phyloP scores from a whole-genome alignment of 2,329 filamentous ascomycete genomes.

The Triangularia setosa region DNA sequence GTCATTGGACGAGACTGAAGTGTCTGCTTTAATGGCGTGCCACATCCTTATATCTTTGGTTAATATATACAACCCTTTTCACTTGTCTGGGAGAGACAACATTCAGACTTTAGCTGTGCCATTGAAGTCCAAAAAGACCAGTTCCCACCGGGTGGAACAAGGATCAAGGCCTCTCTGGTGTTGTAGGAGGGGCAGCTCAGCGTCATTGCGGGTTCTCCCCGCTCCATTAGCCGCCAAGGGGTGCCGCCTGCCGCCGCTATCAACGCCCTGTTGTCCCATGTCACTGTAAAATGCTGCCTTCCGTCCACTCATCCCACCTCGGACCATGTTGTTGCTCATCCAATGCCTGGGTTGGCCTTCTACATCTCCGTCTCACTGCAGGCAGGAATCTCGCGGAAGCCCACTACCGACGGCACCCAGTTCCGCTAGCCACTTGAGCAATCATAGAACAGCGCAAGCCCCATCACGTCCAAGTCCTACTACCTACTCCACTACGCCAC shows the following conservation, averaged over 20 bases:
- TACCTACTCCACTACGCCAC: neutral
- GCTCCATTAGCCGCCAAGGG: neutral
- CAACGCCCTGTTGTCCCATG: neutral
- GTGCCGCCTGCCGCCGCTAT: neutral
- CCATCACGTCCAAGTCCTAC: neutral
- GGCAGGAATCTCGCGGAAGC: neutral
- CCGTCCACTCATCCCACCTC: neutral
- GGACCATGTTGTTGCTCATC: neutral
- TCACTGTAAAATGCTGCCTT: neutral
- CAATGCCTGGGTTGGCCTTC: neutral
- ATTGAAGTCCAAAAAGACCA: neutral
- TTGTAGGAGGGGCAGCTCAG: neutral
- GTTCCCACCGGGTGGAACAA: neutral
- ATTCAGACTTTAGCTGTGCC: neutral
- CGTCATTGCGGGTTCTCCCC: conserved; percentile 1
- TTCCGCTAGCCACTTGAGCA: neutral
- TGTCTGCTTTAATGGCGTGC: neutral
- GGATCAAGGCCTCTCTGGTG: neutral
- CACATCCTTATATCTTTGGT: neutral
- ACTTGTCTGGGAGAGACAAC: neutral
- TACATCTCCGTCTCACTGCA: neutral
- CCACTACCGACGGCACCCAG: neutral
- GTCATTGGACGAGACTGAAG: neutral
- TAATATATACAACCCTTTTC: neutral
- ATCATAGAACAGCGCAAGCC: neutral